Evolutionary conservation across 2,329 filamentous ascomycete species (phyloP).

Genomic region (Akanthomyces muscarius): DNA sequence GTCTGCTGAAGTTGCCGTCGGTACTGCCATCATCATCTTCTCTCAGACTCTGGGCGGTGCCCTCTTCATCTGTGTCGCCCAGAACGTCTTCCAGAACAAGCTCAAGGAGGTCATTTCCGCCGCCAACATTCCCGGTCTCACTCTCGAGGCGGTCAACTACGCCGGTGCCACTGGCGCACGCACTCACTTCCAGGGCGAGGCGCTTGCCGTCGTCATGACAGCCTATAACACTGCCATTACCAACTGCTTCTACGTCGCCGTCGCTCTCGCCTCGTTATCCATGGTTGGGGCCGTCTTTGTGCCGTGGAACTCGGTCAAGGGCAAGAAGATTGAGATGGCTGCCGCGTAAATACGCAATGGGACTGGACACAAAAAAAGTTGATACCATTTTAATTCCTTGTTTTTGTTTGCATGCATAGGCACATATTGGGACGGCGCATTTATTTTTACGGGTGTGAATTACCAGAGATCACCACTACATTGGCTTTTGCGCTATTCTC

Average conservation of each 20-base stretch:
- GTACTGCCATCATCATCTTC: conserved; percentile 45
- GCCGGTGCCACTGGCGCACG: conserved; percentile 38
- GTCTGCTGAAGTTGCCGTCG: conserved; percentile 41
- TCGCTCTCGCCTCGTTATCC: conserved; percentile 41
- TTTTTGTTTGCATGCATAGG: conserved; percentile 5
- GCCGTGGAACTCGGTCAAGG: conserved; percentile 56
- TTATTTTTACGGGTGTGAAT: not conserved
- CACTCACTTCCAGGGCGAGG: conserved; percentile 26
- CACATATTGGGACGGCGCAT: conserved; percentile 5
- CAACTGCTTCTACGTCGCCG: conserved; percentile 39
- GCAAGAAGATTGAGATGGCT: conserved; percentile 41
- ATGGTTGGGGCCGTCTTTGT: conserved; percentile 41
- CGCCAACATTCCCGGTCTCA: conserved; percentile 32
- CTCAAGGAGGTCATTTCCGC: conserved; percentile 37
- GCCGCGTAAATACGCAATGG: conserved; percentile 21
- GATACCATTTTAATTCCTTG: conserved; percentile 4
- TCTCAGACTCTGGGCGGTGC: conserved; percentile 40
- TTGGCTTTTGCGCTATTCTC: not conserved
- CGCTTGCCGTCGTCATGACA: conserved; percentile 32
- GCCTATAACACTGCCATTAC: conserved; percentile 45
- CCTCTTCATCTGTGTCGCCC: conserved; percentile 48
- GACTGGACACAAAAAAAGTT: not conserved
- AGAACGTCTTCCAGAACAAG: conserved; percentile 48
- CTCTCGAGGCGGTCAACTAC: conserved; percentile 30
- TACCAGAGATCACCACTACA: not conserved